phyloP scores from a whole-genome alignment of 2,329 filamentous ascomycete species.

The Hymenoscyphus albidus region DNA sequence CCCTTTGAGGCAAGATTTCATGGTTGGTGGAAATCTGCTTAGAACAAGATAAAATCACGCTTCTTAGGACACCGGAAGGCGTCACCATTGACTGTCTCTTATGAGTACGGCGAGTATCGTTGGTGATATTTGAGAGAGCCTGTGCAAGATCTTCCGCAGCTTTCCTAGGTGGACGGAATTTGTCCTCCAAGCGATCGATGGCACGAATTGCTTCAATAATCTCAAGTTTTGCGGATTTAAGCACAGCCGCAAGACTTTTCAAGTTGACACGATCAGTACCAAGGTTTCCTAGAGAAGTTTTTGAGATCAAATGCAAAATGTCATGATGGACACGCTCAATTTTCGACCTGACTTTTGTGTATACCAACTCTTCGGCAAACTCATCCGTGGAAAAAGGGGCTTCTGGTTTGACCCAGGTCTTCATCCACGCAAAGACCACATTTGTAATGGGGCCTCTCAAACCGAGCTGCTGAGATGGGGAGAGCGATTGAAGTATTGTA shows the following conservation, averaged over 20 bases:
- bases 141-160: conserved; percentile 19
- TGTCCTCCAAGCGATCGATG: conserved; percentile 2
- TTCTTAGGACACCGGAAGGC: conserved; percentile 4
- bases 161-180: not conserved
- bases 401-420: conserved; percentile 14
- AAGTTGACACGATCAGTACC: not conserved
- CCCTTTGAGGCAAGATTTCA: not conserved
- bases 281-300: not conserved
- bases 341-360: not conserved
- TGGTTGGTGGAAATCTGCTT: not conserved
- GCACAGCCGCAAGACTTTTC: not conserved
- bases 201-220: conserved; percentile 7
- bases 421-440: conserved; percentile 20
- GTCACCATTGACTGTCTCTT: not conserved
- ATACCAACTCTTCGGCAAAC: not conserved
- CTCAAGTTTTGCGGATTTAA: not conserved
- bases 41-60: conserved; percentile 8
- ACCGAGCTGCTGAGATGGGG: conserved; percentile 19
- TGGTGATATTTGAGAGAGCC: conserved; percentile 13
- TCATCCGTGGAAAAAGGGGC: not conserved
- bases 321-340: not conserved
- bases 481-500: conserved; percentile 23
- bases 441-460: conserved; percentile 8
- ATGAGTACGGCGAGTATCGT: not conserved
- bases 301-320: not conserved